Base-by-base conservation (phyloP, 2,329 filamentous ascomycete genomes). In the Corynespora cassiicola region DNA sequence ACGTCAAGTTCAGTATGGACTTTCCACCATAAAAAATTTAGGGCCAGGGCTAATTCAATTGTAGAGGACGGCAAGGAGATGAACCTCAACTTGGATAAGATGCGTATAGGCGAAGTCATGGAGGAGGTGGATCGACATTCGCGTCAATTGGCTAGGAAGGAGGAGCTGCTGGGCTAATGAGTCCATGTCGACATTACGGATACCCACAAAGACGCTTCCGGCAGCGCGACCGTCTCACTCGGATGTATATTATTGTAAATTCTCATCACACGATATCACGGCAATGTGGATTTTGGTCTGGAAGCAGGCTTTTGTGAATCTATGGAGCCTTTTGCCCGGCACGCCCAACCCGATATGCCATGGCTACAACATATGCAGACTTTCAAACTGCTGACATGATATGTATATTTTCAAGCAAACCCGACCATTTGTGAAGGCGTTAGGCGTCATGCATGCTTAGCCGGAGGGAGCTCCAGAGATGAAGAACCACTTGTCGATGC, bases 401-500 rank as follows among this genome's bases (percentile, higher is more conserved):
- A n/a, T n/a, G n/a, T n/a, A n/a, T n/a, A n/a, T n/a, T n/a, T n/a
- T n/a, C n/a, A n/a, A n/a, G n/a, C n/a, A n/a, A n/a, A n/a, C n/a
- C n/a, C n/a, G n/a, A n/a, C n/a, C n/a, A n/a, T n/a, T n/a, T n/a
- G n/a, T n/a, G n/a, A n/a, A n/a, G n/a, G n/a, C n/a, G n/a, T n/a
- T 9, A 38, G 9, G 14, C 14, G n/a, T 36, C 25, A 9, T 14
- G 23, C 22, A 20, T 9, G 1, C 22, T 58, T 74, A 75, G 50
- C 64, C 68, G 51, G 73, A 74, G 61, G 90, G 89, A 68, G 94
- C 94, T 74, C 94, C 94, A 72, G 90, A 96, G 76, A 99, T 99
- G 85, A 97, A 99, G 87, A 99, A 99, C 94, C 94, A 99, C 85
- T 99, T 99, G 84, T 99, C 94, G 69, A 97, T 96, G 75, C 86